Percentiles rank a stretch among this genome's conserved stretches.
phyloP scores from a whole-genome alignment of 78 protist species.

The Salpingoeca rosetta region DNA sequence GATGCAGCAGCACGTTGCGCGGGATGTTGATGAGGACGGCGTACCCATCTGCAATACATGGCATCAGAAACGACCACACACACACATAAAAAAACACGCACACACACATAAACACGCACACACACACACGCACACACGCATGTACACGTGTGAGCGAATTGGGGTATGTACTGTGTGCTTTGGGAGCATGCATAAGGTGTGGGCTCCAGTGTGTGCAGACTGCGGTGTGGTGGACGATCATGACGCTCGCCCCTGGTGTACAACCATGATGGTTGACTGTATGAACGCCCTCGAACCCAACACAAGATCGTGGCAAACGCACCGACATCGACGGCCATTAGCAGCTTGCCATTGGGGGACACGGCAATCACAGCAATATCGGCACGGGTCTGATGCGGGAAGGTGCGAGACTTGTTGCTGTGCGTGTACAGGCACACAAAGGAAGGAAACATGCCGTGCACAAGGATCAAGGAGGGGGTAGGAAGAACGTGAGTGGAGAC shows the following conservation, averaged over 20 bases:
- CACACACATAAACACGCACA: background rate
- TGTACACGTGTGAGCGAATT: too few relatives aligned
- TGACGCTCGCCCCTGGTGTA: too few relatives aligned
- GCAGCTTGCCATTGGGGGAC: constrained; percentile 63
- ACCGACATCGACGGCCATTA: constrained; percentile 50
- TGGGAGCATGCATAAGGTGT: too few relatives aligned
- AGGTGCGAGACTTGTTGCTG: constrained; percentile 40
- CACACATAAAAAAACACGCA: too few relatives aligned
- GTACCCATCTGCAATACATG: constrained; percentile 19
- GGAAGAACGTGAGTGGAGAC: background rate
- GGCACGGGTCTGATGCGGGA: constrained; percentile 54
- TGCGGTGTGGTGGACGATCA: too few relatives aligned
- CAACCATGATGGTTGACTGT: background rate
- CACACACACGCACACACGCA: background rate
- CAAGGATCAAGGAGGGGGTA: background rate
- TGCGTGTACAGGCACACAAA: background rate
- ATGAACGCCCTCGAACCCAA: background rate
- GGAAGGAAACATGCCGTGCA: background rate
- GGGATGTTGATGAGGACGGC: constrained; percentile 25
- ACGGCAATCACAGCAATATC: constrained; percentile 55
- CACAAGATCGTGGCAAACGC: background rate
- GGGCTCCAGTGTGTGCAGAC: too few relatives aligned
- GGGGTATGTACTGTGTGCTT: too few relatives aligned
- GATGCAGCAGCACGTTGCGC: constrained; percentile 20
- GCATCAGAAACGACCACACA: background rate